Evolutionary conservation across 495 filamentous ascomycete genomes (phyloP), one percentile per base, ranked within the genome.

Genomic region (Apodospora peruviana): DNA sequence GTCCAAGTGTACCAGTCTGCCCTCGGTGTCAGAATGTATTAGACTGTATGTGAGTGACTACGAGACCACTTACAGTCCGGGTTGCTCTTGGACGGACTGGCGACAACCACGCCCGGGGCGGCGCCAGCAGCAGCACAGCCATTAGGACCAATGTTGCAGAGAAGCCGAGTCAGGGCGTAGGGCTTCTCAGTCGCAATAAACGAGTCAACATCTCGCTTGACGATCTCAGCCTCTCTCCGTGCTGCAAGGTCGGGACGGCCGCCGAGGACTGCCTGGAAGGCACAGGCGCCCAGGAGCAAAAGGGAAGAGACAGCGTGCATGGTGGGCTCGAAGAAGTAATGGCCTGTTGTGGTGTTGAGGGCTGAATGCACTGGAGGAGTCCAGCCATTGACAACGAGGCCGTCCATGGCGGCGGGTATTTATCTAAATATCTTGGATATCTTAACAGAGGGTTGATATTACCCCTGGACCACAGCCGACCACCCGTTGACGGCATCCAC

Each of bases 1-100:
- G 80, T 85, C 85, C 85, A 89, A 10, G 83, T 84, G 52, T 78
- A 88, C 56, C 64, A 80, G 58, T 78, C 73, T 80, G 43, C 38
- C 8, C 27, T 39, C 4, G 27, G 14, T 27, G 25, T 62, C 17
- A 55, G 53, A 22, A 44, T 9, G 44, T 42, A n/a, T 20, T 11
- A 40, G 11, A 7, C 11, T 1, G 34, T 42, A 16, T 18, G 19
- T 9, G 10, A 5, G 4, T 17, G 14, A 47, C 5, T 3, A 24
- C 14, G 7, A 27, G 5, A 7, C 9, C 11, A 65, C 80, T 59
- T 65, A 85, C 82, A 87, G 58, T 85, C 71, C 2, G 83, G 83
- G 35, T 69, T 62, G 5, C 47, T 45, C n/a, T 68, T 81, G 55
- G 74, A 79, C 2, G 84, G 83, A 48, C 74, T 79, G 16, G 84